Percentiles rank a stretch among this genome's conserved stretches.
These are phyloP conservation scores for Penicillium sclerotigenum DNA, from an alignment of 2,329 filamentous ascomycete species.

Conservation along the genomic window DNA sequence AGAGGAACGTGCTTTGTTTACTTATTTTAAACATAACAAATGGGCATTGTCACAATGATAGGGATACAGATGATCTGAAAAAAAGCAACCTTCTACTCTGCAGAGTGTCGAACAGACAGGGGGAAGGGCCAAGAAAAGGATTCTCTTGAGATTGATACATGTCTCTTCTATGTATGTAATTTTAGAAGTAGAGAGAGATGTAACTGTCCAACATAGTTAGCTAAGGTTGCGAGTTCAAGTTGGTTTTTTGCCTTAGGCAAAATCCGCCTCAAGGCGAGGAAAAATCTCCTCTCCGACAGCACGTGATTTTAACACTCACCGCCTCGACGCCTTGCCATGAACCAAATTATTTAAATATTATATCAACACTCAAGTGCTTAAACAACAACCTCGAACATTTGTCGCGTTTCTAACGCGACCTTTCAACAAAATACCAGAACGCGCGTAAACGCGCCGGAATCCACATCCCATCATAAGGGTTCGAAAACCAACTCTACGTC, in stretches of 20 bases:
- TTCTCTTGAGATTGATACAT: too few species aligned
- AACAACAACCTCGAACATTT: neutral
- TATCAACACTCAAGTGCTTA: neutral
- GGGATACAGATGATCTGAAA: neutral
- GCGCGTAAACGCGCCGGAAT: neutral
- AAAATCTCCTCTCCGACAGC: neutral
- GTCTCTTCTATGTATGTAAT: neutral
- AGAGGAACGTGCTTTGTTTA: neutral
- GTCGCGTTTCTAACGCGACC: neutral
- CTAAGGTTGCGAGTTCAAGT: neutral
- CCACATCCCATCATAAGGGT: slow-evolving; percentile 29
- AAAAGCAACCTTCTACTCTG: neutral
- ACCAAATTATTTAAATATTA: neutral
- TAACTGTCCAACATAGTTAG: neutral
- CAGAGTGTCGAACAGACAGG: neutral
- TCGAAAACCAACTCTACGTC: slow-evolving; percentile 29
- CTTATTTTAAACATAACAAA: neutral
- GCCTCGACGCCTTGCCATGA: neutral
- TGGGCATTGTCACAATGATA: neutral
- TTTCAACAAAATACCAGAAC: neutral
- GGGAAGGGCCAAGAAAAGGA: neutral
- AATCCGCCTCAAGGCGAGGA: neutral
- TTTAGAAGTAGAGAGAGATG: neutral
- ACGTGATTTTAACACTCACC: neutral
- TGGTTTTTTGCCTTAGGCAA: neutral